phyloP scores from a whole-genome alignment of 192 early-diverging fungal species.

The Phlyctochytrium planicorne region DNA sequence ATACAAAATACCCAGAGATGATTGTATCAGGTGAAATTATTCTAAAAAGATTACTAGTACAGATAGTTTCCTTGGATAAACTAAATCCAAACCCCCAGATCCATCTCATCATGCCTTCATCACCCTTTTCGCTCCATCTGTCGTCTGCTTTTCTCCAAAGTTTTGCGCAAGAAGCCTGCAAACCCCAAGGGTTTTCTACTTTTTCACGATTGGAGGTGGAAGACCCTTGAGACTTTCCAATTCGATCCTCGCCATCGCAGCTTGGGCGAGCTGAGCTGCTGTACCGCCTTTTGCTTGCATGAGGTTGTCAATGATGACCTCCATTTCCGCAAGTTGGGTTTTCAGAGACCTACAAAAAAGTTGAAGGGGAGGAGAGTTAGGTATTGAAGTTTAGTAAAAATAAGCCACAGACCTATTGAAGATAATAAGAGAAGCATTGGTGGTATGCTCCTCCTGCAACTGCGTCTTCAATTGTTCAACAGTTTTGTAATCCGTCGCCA shows the following conservation, averaged over 20 bases:
- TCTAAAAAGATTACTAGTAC: too few relatives aligned
- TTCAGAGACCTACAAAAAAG: slow-evolving; percentile 9
- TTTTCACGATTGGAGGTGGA: not conserved
- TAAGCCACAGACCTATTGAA: slow-evolving; percentile 19
- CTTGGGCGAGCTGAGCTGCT: not conserved
- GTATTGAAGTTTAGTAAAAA: not conserved
- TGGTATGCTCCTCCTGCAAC: slow-evolving; percentile 31
- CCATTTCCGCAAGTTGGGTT: slow-evolving; percentile 27
- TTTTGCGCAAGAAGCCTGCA: too few relatives aligned
- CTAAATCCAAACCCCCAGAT: too few relatives aligned
- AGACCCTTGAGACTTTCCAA: not conserved
- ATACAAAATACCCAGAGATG: too few relatives aligned
- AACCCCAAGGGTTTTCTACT: not conserved
- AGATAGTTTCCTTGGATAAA: too few relatives aligned
- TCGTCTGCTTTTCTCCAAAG: too few relatives aligned
- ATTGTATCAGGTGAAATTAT: too few relatives aligned
- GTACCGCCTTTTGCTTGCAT: slow-evolving; percentile 17
- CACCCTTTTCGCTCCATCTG: too few relatives aligned
- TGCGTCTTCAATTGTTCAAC: slow-evolving; percentile 24
- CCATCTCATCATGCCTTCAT: too few relatives aligned
- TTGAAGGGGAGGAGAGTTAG: not conserved
- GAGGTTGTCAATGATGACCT: slow-evolving; percentile 24
- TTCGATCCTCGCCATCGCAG: not conserved
- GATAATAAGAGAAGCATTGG: slow-evolving; percentile 30
- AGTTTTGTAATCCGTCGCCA: slow-evolving; percentile 25